Evolutionary conservation across 257 asterid genomes (phyloP).

Genomic region (Capsicum chinense): DNA sequence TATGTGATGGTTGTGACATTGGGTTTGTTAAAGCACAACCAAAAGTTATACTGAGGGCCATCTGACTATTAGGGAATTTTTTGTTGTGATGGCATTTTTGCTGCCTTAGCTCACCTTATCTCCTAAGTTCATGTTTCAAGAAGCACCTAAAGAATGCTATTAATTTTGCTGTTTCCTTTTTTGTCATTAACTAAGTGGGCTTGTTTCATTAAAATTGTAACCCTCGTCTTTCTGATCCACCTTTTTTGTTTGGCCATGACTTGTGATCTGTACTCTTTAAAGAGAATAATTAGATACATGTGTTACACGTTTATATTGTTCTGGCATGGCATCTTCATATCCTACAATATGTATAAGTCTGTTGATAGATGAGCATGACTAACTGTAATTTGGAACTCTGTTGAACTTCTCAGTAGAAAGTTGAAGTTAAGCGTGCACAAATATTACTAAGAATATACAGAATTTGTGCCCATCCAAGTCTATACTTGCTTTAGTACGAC

Average conservation of each 20-base stretch:
- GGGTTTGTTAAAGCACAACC: not conserved
- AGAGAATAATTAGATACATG: not conserved
- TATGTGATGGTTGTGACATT: not conserved
- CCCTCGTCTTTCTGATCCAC: not conserved
- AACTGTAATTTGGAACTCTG: not conserved
- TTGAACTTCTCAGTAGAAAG: not conserved
- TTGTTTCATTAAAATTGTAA: not conserved
- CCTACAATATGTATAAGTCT: not conserved
- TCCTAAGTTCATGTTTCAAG: not conserved
- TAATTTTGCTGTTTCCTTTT: not conserved
- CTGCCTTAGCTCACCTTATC: not conserved
- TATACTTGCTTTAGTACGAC: not conserved
- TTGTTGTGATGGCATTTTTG: not conserved
- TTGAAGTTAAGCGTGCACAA: constrained; percentile 5
- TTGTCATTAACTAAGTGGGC: not conserved
- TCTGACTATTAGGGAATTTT: not conserved
- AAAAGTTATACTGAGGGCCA: not conserved
- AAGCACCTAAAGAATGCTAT: not conserved
- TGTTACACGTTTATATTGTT: constrained; percentile 14
- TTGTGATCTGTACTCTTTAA: not conserved
- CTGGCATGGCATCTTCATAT: not conserved
- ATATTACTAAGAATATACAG: not conserved
- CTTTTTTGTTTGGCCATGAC: not conserved
- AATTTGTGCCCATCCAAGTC: not conserved
- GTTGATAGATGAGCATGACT: not conserved